Percentiles rank a stretch among this genome's conserved stretches.
Evolutionary conservation across 352 stramenopile genomes (phyloP).

Genomic region (Phytophthora europaea): DNA sequence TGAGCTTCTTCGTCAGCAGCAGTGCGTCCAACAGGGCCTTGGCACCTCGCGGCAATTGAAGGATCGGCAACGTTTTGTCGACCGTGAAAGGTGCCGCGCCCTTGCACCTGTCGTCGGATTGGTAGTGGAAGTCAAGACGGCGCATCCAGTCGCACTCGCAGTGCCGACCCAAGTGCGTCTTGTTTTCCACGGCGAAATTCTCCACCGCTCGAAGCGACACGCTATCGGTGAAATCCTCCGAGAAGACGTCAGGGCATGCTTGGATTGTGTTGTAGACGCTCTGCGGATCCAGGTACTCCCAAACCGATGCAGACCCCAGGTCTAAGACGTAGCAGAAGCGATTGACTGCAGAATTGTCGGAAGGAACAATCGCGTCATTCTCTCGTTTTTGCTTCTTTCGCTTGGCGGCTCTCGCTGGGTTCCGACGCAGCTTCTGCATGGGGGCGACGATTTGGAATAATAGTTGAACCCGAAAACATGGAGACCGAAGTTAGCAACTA

Average conservation of each 20-base stretch:
- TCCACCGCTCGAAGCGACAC: conserved; percentile 21
- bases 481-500: too few relatives aligned
- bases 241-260: conserved; percentile 13
- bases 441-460: background rate
- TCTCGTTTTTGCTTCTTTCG: background rate
- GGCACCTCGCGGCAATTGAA: conserved; percentile 15
- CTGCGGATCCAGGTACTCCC: conserved; percentile 20
- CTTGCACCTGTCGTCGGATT: conserved; percentile 14
- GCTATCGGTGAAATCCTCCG: conserved; percentile 11
- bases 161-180: conserved; percentile 26
- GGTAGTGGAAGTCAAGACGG: conserved; percentile 20
- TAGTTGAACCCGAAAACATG: too few relatives aligned
- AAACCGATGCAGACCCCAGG: conserved; percentile 20
- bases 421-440: background rate
- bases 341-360: background rate
- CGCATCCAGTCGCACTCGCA: conserved; percentile 38
- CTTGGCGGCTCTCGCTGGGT: background rate
- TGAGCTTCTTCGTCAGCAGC: conserved; percentile 14
- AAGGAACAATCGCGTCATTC: background rate
- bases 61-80: conserved; percentile 21
- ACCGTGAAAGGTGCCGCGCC: conserved; percentile 8
- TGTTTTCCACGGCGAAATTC: conserved; percentile 20
- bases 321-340: conserved; percentile 25
- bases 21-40: conserved; percentile 15
- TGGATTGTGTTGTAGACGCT: conserved; percentile 7